phyloP scores from a whole-genome alignment of 768 basidiomycete species.

The Nevesoporus exiguus region DNA sequence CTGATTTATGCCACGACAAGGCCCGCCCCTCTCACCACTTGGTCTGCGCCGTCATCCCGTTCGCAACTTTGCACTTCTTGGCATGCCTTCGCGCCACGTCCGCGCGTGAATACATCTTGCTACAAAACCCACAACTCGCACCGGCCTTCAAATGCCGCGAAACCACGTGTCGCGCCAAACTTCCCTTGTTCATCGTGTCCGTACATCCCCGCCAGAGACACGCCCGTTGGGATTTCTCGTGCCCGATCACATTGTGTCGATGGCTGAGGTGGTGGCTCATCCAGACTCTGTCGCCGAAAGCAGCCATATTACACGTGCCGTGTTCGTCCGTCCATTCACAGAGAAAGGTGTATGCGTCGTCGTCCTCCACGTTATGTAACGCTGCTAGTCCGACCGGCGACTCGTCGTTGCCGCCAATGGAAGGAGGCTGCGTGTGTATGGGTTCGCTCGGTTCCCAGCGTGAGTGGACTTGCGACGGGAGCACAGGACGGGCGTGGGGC shows the following conservation, averaged over 20 bases:
- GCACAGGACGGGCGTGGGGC: neutral
- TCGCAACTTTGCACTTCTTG: constrained; percentile 27
- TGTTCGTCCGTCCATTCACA: constrained; percentile 25
- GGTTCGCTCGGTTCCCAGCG: neutral
- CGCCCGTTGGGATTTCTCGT: constrained; percentile 11
- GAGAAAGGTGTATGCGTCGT: neutral
- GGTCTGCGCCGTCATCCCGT: constrained; percentile 6
- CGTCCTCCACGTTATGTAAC: neutral
- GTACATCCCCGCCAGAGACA: constrained; percentile 25
- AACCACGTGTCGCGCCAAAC: constrained; percentile 22
- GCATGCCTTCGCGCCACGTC: constrained; percentile 27
- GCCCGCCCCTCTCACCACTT: neutral
- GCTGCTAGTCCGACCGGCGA: neutral
- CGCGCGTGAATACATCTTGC: constrained; percentile 24
- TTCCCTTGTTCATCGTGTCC: constrained; percentile 27
- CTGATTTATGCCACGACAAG: too few relatives aligned
- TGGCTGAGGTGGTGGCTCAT: constrained; percentile 24
- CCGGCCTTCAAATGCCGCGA: constrained; percentile 22
- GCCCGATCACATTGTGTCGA: constrained; percentile 18
- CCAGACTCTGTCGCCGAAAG: constrained; percentile 18
- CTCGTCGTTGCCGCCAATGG: neutral
- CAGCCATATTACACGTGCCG: constrained; percentile 20
- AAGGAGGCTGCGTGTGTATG: neutral
- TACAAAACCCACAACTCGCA: constrained; percentile 21
- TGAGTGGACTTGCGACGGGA: neutral